These are phyloP conservation scores for Spathaspora arborariae DNA, from an alignment of 805 yeast species.

Conservation along the genomic window DNA sequence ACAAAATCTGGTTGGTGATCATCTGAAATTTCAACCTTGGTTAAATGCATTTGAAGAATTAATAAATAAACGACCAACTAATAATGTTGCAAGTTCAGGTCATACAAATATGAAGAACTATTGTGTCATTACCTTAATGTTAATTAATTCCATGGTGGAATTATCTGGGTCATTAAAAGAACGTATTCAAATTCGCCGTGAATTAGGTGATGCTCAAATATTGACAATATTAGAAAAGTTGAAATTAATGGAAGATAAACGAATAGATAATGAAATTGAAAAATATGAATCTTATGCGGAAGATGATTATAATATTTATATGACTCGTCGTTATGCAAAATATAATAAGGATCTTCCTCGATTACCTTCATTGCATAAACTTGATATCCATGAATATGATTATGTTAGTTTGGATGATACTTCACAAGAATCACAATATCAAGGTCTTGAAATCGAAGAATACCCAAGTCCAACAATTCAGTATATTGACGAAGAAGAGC, in stretches of 20 bases:
- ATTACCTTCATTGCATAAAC: background rate
- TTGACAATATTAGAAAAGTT: constrained; percentile 34
- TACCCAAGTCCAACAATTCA: background rate
- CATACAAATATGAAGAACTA: constrained; percentile 26
- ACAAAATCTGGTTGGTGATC: constrained; percentile 29
- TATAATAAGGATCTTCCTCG: background rate
- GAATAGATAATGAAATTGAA: constrained; percentile 34
- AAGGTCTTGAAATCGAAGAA: background rate
- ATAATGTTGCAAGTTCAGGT: constrained; percentile 6
- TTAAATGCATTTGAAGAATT: constrained; percentile 32
- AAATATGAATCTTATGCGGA: constrained; percentile 36
- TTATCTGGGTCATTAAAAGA: constrained; percentile 23
- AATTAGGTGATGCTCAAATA: constrained; percentile 33
- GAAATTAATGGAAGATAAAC: constrained; percentile 23
- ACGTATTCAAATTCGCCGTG: constrained; percentile 30
- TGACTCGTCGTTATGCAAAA: background rate
- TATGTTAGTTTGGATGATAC: background rate
- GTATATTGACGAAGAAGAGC: background rate
- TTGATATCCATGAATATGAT: background rate
- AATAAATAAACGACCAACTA: constrained; percentile 24
- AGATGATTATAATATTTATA: constrained; percentile 31
- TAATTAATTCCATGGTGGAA: constrained; percentile 30
- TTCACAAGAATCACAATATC: background rate
- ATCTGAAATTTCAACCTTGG: constrained; percentile 40
- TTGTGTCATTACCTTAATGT: constrained; percentile 31